phyloP scores from a whole-genome alignment of 768 basidiomycete genomes.

The Lentinula detonsa region DNA sequence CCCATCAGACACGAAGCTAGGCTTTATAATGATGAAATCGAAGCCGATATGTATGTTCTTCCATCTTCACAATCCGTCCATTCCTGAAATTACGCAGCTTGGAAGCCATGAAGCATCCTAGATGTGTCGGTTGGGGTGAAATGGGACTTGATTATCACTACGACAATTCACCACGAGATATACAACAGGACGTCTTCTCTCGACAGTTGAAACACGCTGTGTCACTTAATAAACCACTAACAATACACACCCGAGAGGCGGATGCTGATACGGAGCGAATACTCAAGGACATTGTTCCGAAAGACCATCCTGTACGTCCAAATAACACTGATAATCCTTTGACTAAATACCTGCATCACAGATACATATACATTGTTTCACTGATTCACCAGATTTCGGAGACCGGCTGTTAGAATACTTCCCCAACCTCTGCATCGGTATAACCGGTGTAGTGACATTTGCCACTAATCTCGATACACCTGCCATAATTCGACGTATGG shows the following conservation, averaged over 20 bases:
- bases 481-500: slow-evolving; percentile 54
- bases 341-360: slow-evolving; percentile 17
- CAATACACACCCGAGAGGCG: slow-evolving; percentile 84
- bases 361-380: slow-evolving; percentile 89
- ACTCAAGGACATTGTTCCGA: slow-evolving; percentile 69
- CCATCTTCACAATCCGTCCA: not conserved
- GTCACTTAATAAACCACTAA: slow-evolving; percentile 65
- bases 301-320: slow-evolving; percentile 51
- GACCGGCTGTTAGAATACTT: slow-evolving; percentile 67
- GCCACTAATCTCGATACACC: slow-evolving; percentile 69
- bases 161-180: slow-evolving; percentile 63
- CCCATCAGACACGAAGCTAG: slow-evolving; percentile 61
- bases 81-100: slow-evolving; percentile 30
- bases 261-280: slow-evolving; percentile 79
- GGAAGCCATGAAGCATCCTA: slow-evolving; percentile 72
- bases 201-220: slow-evolving; percentile 69
- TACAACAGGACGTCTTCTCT: slow-evolving; percentile 61
- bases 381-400: slow-evolving; percentile 74
- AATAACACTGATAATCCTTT: not conserved
- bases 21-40: slow-evolving; percentile 60
- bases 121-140: slow-evolving; percentile 86
- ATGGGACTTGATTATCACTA: slow-evolving; percentile 88
- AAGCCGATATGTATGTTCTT: slow-evolving; percentile 54
- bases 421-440: slow-evolving; percentile 77
- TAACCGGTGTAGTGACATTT: slow-evolving; percentile 84